Conservation (phyloP, 2,329 filamentous ascomycete species). For the Aspergillus pseudoglaucus region DNA sequence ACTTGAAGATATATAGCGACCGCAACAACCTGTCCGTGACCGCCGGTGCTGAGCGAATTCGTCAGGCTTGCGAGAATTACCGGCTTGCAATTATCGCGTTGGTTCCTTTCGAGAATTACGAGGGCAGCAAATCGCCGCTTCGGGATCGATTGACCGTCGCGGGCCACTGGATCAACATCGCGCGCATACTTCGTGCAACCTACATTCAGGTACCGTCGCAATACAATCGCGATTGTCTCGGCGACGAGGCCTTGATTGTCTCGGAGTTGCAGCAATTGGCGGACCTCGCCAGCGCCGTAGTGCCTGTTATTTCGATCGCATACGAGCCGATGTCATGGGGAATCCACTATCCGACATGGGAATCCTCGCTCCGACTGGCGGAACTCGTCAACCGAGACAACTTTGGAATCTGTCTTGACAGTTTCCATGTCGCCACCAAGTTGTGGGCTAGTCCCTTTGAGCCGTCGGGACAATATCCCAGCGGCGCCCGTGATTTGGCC, state of each 20-base stretch:
- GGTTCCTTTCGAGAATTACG: conserved; percentile 33
- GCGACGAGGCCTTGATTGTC: conserved; percentile 21
- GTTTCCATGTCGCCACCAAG: conserved; percentile 27
- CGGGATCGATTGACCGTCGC: conserved; percentile 21
- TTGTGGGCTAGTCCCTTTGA: conserved; percentile 27
- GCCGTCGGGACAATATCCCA: conserved; percentile 17
- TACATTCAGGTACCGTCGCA: conserved; percentile 29
- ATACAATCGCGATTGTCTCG: conserved; percentile 16
- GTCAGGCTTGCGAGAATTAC: conserved; percentile 11
- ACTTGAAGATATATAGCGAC: conserved; percentile 19
- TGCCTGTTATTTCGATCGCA: conserved; percentile 23
- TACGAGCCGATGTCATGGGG: conserved; percentile 33
- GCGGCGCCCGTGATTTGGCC: conserved; percentile 12
- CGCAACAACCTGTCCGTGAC: conserved; percentile 11
- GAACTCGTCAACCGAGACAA: conserved; percentile 25
- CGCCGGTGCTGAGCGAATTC: conserved; percentile 13
- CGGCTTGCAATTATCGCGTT: conserved; percentile 22
- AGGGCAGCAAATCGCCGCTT: conserved; percentile 24
- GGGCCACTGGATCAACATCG: conserved; percentile 25
- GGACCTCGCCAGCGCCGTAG: conserved; percentile 18
- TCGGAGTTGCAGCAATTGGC: conserved; percentile 25
- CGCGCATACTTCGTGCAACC: conserved; percentile 16
- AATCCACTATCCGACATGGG: conserved; percentile 27
- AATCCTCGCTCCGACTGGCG: conserved; percentile 22
- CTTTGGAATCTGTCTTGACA: conserved; percentile 35